phyloP scores from a whole-genome alignment of 2,329 filamentous ascomycete species.

The Fonsecaea monophora region DNA sequence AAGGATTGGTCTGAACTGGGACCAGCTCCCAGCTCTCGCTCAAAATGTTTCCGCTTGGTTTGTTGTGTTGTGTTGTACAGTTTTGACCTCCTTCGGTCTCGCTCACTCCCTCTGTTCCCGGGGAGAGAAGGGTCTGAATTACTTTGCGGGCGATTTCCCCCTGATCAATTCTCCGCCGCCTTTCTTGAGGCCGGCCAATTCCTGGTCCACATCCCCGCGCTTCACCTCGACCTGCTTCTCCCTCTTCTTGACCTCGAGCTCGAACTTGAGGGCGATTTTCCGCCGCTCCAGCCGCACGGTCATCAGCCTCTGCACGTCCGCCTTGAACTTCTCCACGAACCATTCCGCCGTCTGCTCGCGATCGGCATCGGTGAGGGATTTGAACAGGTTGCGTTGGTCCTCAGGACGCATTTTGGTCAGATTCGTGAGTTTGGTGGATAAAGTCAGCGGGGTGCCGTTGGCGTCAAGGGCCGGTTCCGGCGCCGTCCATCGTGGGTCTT shows the following conservation, averaged over 20 bases:
- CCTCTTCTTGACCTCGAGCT: constrained; percentile 62
- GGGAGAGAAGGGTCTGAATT: not conserved
- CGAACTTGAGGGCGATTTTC: constrained; percentile 60
- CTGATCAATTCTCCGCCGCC: constrained; percentile 62
- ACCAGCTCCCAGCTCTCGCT: not conserved
- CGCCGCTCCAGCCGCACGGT: constrained; percentile 61
- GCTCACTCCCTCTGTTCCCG: too few species aligned
- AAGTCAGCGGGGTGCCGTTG: constrained; percentile 37
- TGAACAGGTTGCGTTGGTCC: constrained; percentile 58
- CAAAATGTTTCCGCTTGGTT: not conserved
- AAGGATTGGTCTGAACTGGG: not conserved
- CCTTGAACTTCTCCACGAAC: constrained; percentile 62
- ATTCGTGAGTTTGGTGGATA: constrained; percentile 50
- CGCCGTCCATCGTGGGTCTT: constrained; percentile 45
- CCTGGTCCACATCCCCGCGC: constrained; percentile 56
- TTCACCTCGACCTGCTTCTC: constrained; percentile 59
- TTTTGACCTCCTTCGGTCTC: not conserved
- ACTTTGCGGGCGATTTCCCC: constrained; percentile 42
- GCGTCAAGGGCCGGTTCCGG: constrained; percentile 32
- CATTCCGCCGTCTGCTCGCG: constrained; percentile 70
- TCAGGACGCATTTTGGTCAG: constrained; percentile 47
- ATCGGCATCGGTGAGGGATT: constrained; percentile 58
- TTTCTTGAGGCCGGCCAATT: constrained; percentile 61
- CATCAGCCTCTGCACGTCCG: constrained; percentile 60
- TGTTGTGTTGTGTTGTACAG: not conserved